phyloP scores from a whole-genome alignment of 2,329 filamentous ascomycete genomes.

The Periconia digitata region DNA sequence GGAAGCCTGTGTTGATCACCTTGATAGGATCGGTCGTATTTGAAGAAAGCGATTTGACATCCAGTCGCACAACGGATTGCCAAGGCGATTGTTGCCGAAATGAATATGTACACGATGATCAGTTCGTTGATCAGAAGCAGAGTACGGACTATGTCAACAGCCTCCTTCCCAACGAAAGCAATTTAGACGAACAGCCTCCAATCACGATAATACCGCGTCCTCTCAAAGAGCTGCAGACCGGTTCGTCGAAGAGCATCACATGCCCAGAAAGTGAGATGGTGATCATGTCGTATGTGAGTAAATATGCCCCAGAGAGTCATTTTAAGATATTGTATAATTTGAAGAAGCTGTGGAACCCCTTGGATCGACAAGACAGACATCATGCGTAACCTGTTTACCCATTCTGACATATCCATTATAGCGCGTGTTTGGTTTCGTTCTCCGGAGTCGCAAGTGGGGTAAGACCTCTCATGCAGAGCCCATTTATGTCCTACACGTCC shows the following conservation, averaged over 20 bases:
- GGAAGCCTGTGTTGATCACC: constrained; percentile 1
- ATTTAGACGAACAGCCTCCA: constrained; percentile 5
- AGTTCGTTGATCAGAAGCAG: constrained; percentile 4
- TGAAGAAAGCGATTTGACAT: not conserved
- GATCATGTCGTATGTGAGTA: constrained; percentile 5
- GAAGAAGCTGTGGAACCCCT: too few relatives aligned
- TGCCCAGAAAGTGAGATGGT: constrained; percentile 3
- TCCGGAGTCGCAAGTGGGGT: constrained; percentile 13
- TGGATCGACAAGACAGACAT: too few relatives aligned
- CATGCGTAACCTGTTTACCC: too few relatives aligned
- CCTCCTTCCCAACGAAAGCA: not conserved
- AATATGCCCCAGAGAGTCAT: too few relatives aligned
- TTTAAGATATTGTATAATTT: not conserved
- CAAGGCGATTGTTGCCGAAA: constrained; percentile 5
- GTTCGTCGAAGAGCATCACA: not conserved
- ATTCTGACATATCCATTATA: not conserved
- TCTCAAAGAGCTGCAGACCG: constrained; percentile 1
- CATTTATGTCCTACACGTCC: too few relatives aligned
- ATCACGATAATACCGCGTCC: constrained; percentile 4
- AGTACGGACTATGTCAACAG: constrained; percentile 1
- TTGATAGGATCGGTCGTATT: not conserved
- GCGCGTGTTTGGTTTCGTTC: constrained; percentile 11
- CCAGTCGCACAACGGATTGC: not conserved
- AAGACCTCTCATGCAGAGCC: too few relatives aligned
- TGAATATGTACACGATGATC: constrained; percentile 4